Evolutionary conservation across 768 basidiomycete genomes (phyloP), one percentile per base, ranked within the genome.

Genomic region (Mycena alexandri): DNA sequence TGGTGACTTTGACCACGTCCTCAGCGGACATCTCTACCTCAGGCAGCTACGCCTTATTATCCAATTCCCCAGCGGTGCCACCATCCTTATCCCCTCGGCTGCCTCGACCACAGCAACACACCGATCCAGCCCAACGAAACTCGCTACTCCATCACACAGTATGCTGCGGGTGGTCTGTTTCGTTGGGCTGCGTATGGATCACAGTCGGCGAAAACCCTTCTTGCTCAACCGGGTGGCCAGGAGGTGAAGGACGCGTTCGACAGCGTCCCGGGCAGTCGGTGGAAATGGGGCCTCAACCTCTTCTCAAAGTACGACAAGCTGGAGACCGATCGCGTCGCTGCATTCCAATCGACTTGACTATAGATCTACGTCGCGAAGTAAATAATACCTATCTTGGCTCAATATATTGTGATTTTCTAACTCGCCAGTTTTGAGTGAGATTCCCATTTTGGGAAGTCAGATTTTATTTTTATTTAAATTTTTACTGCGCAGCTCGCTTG

Each of bases 101-200:
- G 6, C 24, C 22, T 70, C 59, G 21, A 66, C 41, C 66, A 69
- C 33, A 60, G 66, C 3, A 74, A 73, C 34, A 62, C 63, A 1
- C 25, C 69, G 0, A 59, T 76, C 19, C 62, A 53, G 14, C 16
- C 52, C 2, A 62, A 51, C 5, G 74, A 75, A 48, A 48, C 33
- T 2, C 66, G 74, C 3, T 63, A 65, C 21, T 72, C 72, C 0
- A 57, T 76, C 46, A 72, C 71, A 2, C 73, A 74, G 43, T 76
- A 72, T 46, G 50, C 70, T 5, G 73, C 75, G 0, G 57, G 44
- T 2, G 43, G 9, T 0, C 44, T 59, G 2, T 59, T 59, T 33
- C 29, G 57, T 4, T 59, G 44, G 43, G 44, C 33, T 1, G 33
- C 25, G n/a, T 58, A 58, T 13, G 57, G 57, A 4, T 58, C 7